Percentiles rank a stretch among this genome's conserved stretches.
Conservation (phyloP, 2,329 filamentous ascomycete genomes). For the Ophiosphaerella herpotricha region DNA sequence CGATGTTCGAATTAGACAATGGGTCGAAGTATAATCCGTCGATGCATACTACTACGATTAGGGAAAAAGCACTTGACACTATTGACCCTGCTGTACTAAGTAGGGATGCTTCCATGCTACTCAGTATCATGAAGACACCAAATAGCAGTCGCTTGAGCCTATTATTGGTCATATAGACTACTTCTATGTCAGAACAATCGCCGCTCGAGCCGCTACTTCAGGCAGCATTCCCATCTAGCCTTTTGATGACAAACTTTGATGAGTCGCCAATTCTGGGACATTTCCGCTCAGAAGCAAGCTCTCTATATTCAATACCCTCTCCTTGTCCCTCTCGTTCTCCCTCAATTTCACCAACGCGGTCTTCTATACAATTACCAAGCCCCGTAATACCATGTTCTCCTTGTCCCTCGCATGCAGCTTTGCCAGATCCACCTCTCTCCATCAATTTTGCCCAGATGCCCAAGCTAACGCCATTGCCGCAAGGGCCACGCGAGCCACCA, state of each 20-base stretch:
- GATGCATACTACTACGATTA: conserved; percentile 38
- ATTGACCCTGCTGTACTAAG: conserved; percentile 34
- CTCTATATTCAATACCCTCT: conserved; percentile 19
- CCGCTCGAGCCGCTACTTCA: conserved; percentile 30
- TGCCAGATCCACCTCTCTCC: conserved; percentile 15
- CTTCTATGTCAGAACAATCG: conserved; percentile 7
- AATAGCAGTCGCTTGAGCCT: conserved; percentile 14
- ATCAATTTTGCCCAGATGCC: conserved; percentile 32
- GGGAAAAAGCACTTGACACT: conserved; percentile 26
- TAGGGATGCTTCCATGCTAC: conserved; percentile 25
- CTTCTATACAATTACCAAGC: conserved; percentile 12
- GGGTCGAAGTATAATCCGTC: conserved; percentile 23
- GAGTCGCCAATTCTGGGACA: conserved; percentile 16
- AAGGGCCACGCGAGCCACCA: conserved; percentile 42
- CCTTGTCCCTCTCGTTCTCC: conserved; percentile 18
- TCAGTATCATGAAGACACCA: conserved; percentile 13
- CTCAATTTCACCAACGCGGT: conserved; percentile 10
- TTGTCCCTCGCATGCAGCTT: conserved; percentile 21
- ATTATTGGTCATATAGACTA: conserved; percentile 14
- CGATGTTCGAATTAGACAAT: conserved; percentile 16
- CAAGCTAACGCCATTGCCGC: conserved; percentile 17
- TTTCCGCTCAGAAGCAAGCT: conserved; percentile 20
- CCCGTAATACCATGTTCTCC: conserved; percentile 27
- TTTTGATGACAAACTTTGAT: conserved; percentile 1
- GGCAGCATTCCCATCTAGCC: conserved; percentile 23